Evolutionary conservation across 768 basidiomycete genomes (phyloP), one percentile per base, ranked within the genome.

Genomic region (Phylloporus sp.): DNA sequence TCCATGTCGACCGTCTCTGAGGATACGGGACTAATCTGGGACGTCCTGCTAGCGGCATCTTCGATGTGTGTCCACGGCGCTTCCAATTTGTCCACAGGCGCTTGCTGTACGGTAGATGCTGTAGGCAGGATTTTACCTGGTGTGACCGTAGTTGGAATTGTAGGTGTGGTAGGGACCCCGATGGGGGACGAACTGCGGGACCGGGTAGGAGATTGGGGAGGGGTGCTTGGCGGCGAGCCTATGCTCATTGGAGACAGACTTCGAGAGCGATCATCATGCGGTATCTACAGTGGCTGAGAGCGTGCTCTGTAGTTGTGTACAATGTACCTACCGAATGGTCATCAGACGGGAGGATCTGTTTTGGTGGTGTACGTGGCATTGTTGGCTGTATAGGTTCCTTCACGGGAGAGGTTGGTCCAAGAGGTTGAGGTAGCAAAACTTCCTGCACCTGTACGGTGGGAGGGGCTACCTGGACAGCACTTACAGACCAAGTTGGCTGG

Each of bases 161-260:
- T 38, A 23, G 57, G 52, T 1, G 48, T 55, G 21, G 33, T 27
- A 9, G 38, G 44, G 8, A 45, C 36, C 6, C 38, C 42, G 26
- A 42, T 28, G 34, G 47, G 39, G 13, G 42, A 38, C 18, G 52
- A 37, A 24, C 28, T 40, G 32, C 14, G 50, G 1, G 43, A 32
- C n/a, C 6, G 41, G 24, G 48, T 28, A 6, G 56, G 62, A 5
- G 62, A 53, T 26, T 54, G 63, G 35, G 64, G 50, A 28, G 71
- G 70, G 9, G 70, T 71, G 49, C 68, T 71, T 15, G 66, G 53
- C 7, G 71, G 60, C 7, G 79, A 79, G 52, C 76, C 79, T 34
- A 82, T 69, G 44, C 82, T 82, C 79, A 81, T 81, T 1, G 79
- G 80, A 38, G 79, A 79, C 37, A 79, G 65, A 62, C 76, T 82